These are phyloP conservation scores for Pouteria glomerata DNA, from an alignment of 148 eudicot genomes.

Conservation along the genomic window DNA sequence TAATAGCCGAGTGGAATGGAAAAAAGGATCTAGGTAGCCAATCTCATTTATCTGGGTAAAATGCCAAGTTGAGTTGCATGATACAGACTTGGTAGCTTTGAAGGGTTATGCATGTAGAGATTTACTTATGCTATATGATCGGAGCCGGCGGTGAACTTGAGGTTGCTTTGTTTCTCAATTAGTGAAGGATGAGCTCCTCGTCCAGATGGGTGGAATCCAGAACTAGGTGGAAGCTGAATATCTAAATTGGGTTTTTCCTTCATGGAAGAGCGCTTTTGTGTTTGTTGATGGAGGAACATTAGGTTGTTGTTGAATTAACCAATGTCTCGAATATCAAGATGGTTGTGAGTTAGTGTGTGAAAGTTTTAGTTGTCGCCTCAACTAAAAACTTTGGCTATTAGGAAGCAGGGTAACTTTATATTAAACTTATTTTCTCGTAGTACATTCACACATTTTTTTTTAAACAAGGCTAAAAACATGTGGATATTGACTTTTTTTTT, in stretches of 20 bases:
- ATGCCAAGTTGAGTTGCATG: no score
- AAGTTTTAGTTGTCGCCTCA: no score
- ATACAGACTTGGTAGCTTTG: constrained; percentile 24
- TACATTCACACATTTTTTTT: no score
- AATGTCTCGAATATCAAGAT: background rate
- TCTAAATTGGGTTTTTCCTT: constrained; percentile 1
- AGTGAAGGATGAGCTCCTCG: constrained; percentile 25
- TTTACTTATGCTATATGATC: constrained; percentile 21
- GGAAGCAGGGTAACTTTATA: no score
- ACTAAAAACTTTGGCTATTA: no score
- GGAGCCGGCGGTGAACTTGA: constrained; percentile 18
- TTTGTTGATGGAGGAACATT: constrained; percentile 3
- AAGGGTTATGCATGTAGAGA: constrained; percentile 24
- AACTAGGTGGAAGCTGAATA: constrained; percentile 26
- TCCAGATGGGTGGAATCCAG: constrained; percentile 28
- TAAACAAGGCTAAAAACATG: no score
- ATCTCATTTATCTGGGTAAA: no score
- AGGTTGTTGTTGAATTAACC: background rate
- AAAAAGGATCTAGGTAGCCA: no score
- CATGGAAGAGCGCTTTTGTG: constrained; percentile 2
- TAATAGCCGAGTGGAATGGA: no score
- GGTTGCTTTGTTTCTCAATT: constrained; percentile 20
- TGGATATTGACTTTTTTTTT: no score
- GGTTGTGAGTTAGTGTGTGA: background rate
- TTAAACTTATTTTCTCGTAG: no score